Evolutionary conservation across 2,329 filamentous ascomycete species (phyloP).

Genomic region (Alternaria longipes): DNA sequence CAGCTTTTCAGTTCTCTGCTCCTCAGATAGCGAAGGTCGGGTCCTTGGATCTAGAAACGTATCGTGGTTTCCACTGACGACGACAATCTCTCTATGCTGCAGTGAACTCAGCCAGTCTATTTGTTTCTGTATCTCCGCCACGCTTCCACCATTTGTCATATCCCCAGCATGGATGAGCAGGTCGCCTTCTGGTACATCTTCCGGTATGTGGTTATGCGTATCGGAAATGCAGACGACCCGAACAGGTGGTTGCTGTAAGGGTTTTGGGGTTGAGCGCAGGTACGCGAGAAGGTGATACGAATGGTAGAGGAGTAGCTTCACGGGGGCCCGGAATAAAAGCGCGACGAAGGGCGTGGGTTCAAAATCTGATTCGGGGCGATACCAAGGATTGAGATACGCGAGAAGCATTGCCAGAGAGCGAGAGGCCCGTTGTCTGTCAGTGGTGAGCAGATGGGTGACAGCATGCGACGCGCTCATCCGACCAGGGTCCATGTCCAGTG

Average conservation of each 20-base stretch:
- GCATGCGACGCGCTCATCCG: constrained; percentile 4
- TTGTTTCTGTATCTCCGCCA: constrained; percentile 78
- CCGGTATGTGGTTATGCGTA: constrained; percentile 74
- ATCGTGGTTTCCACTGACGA: constrained; percentile 90
- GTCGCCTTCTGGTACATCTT: constrained; percentile 77
- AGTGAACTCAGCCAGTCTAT: constrained; percentile 81
- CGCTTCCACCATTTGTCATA: constrained; percentile 76
- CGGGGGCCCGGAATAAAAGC: constrained; percentile 71
- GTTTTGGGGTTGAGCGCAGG: constrained; percentile 71
- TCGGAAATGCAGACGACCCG: constrained; percentile 89
- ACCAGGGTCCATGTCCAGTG: constrained; percentile 12
- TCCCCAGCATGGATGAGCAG: constrained; percentile 92
- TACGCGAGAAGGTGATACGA: constrained; percentile 71
- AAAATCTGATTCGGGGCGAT: constrained; percentile 44
- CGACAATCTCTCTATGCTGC: constrained; percentile 80
- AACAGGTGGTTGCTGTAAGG: constrained; percentile 67
- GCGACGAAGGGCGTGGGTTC: constrained; percentile 65
- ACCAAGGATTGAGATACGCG: constrained; percentile 39
- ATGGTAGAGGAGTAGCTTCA: constrained; percentile 69
- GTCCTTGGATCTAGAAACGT: constrained; percentile 78
- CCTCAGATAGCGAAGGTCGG: constrained; percentile 58
- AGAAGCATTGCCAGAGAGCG: constrained; percentile 37
- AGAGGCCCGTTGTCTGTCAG: not conserved
- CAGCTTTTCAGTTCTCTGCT: constrained; percentile 66
- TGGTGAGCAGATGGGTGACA: constrained; percentile 4